Evolutionary conservation across 495 filamentous ascomycete genomes (phyloP).

Genomic region (Symbiotaphrina buchneri): DNA sequence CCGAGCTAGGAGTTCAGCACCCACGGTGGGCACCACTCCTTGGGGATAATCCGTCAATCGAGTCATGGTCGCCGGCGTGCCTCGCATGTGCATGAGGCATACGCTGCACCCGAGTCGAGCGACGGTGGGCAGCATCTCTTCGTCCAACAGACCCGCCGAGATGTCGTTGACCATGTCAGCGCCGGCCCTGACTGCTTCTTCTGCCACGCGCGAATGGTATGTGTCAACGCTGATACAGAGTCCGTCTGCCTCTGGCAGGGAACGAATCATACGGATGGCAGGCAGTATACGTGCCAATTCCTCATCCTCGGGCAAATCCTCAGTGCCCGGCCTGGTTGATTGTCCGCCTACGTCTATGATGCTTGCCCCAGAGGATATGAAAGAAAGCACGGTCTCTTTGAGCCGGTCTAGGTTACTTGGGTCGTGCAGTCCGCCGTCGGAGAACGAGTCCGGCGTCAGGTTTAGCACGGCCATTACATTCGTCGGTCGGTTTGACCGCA

Average conservation of each 20-base stretch:
- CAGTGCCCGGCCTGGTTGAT: slow-evolving; percentile 60
- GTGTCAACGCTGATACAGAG: slow-evolving; percentile 76
- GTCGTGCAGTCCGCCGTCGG: slow-evolving; percentile 56
- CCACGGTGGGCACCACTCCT: slow-evolving; percentile 50
- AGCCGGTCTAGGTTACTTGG: slow-evolving; percentile 15
- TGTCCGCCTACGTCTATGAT: slow-evolving; percentile 90
- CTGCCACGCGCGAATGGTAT: slow-evolving; percentile 72
- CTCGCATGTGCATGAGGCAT: slow-evolving; percentile 91
- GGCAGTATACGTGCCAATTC: slow-evolving; percentile 63
- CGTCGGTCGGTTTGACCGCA: slow-evolving; percentile 40
- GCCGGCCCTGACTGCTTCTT: slow-evolving; percentile 58
- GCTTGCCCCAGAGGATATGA: slow-evolving; percentile 44
- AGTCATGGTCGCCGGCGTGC: slow-evolving; percentile 67
- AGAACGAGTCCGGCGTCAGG: slow-evolving; percentile 92
- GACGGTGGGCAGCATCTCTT: slow-evolving; percentile 61
- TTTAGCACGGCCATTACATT: slow-evolving; percentile 89
- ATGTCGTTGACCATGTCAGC: slow-evolving; percentile 94
- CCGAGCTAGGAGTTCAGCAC: slow-evolving; percentile 41
- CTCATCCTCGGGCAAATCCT: slow-evolving; percentile 44
- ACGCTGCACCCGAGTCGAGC: slow-evolving; percentile 62
- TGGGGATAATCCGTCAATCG: slow-evolving; percentile 41
- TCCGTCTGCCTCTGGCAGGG: slow-evolving; percentile 31
- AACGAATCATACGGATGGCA: slow-evolving; percentile 48
- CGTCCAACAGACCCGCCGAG: slow-evolving; percentile 59
- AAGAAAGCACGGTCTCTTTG: slow-evolving; percentile 8